A percentile compares a stretch with the other conserved stretches of the same genome.
phyloP scores from a whole-genome alignment of 148 eudicot species.

The Nepenthes mirabilis region DNA sequence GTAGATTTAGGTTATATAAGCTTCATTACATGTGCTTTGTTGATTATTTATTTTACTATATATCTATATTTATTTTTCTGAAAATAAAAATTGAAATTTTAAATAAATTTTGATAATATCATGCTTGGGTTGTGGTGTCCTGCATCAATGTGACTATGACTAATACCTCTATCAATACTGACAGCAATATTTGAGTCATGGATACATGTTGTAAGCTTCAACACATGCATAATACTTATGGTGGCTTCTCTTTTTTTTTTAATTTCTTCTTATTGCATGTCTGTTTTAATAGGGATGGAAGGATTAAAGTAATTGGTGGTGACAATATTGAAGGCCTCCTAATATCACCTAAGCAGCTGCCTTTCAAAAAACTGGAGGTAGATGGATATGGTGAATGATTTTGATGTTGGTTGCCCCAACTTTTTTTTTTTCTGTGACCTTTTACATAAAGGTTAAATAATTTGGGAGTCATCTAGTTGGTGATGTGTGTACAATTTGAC shows the following conservation, averaged over 20 bases:
- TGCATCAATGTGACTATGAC: no score
- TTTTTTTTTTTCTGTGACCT: background rate
- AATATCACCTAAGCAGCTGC: constrained; percentile 51
- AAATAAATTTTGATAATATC: no score
- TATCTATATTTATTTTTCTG: no score
- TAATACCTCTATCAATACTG: no score
- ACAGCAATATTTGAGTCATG: no score
- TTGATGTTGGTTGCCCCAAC: background rate
- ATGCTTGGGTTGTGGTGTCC: no score
- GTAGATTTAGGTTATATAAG: no score
- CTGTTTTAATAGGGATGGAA: constrained; percentile 62
- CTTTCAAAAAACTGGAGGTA: constrained; percentile 86
- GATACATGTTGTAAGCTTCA: no score
- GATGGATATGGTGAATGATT: background rate
- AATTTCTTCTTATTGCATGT: constrained; percentile 7
- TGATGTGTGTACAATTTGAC: background rate
- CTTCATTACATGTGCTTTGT: no score
- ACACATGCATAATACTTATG: no score
- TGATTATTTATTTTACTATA: no score
- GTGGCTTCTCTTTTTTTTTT: background rate
- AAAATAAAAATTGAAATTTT: no score
- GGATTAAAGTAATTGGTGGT: constrained; percentile 85
- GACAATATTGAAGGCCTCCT: constrained; percentile 85
- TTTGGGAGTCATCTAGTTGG: background rate
- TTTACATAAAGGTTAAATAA: background rate